Evolutionary conservation across 2,329 filamentous ascomycete genomes (phyloP).

Genomic region (Sarocladium strictum): DNA sequence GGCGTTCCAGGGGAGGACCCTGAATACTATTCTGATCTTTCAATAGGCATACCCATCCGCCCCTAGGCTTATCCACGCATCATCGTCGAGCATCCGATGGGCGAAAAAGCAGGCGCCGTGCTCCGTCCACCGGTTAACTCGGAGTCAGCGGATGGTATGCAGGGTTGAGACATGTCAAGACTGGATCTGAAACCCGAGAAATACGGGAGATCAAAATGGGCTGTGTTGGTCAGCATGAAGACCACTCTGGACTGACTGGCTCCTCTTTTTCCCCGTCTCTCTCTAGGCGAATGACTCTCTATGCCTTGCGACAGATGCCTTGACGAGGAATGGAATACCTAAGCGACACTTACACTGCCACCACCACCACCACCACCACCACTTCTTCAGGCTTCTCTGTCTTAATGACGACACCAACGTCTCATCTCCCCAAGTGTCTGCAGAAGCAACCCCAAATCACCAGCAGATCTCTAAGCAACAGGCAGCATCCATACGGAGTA

Average conservation of each 20-base stretch:
- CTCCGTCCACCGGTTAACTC: background rate
- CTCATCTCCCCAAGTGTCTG: background rate
- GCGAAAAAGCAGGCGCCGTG: background rate
- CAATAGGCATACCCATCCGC: background rate
- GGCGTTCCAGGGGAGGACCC: background rate
- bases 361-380: too few species aligned
- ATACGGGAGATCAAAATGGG: background rate
- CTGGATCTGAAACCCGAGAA: constrained; percentile 1
- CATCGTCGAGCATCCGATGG: background rate
- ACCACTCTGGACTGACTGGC: background rate
- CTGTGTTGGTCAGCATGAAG: too few species aligned
- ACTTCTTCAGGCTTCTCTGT: too few species aligned
- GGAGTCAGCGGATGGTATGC: background rate
- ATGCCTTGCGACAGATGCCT: too few species aligned
- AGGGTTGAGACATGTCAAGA: background rate
- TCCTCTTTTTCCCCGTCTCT: background rate
- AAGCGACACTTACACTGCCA: too few species aligned
- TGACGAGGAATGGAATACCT: too few species aligned
- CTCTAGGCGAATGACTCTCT: too few species aligned
- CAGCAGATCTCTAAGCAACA: too few species aligned
- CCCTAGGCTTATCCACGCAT: too few species aligned
- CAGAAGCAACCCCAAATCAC: background rate
- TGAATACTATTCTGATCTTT: background rate
- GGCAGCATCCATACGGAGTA: too few species aligned
- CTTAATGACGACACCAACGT: too few species aligned